Conservation (phyloP, 371 early-diverging fungal species). For the Mortierella sp. region DNA sequence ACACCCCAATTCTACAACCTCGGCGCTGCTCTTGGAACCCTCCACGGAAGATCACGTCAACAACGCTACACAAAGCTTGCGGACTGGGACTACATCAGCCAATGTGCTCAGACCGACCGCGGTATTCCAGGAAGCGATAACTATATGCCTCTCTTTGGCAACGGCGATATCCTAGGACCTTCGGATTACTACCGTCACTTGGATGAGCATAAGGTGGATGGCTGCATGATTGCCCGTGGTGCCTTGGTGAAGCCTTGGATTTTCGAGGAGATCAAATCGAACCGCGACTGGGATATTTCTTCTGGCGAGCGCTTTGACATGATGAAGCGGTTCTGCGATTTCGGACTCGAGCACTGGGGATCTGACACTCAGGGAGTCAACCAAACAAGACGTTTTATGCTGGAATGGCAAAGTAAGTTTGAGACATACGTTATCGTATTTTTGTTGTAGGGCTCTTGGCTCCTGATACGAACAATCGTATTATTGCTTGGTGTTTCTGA, state of each 20-base stretch:
- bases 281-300: conserved; percentile 93
- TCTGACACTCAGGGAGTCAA: conserved; percentile 92
- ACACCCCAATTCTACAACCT: conserved; percentile 76
- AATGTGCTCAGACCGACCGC: conserved; percentile 65
- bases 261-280: conserved; percentile 93
- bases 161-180: conserved; percentile 93
- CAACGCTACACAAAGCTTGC: conserved; percentile 94
- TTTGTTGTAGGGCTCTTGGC: background rate
- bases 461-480: background rate
- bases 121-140: conserved; percentile 73
- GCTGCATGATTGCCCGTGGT: conserved; percentile 91
- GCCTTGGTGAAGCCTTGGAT: conserved; percentile 96
- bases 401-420: conserved; percentile 90
- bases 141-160: conserved; percentile 71
- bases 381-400: conserved; percentile 88
- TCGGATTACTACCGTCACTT: conserved; percentile 86
- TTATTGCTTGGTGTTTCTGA: background rate
- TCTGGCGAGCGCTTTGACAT: conserved; percentile 94
- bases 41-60: conserved; percentile 95
- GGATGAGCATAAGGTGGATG: conserved; percentile 79
- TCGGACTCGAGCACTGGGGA: conserved; percentile 97
- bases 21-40: conserved; percentile 73
- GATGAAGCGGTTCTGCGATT: conserved; percentile 84
- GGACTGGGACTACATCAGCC: conserved; percentile 92
- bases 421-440: background rate